Base-by-base conservation (phyloP, 1,139 yeast genomes). In the Scheffersomyces illinoinensis region DNA sequence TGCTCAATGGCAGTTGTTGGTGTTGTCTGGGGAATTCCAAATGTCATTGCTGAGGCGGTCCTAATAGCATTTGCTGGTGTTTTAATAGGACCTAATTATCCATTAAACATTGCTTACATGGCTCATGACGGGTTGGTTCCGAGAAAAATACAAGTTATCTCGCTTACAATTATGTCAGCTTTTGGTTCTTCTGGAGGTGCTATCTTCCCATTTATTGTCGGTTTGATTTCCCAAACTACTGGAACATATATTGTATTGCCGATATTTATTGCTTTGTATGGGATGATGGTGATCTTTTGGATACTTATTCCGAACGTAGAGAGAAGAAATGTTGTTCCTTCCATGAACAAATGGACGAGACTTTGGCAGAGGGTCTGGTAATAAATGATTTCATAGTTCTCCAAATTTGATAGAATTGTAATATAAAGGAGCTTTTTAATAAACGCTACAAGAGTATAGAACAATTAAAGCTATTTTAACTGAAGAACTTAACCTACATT, bases 151-250 rank as follows among this genome's bases (percentile, higher is more conserved):
- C 85, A 81, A 62, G 80, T 82, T 50, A 77, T 82, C 50, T 76
- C 86, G 0, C 66, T 85, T 57, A 84, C 87, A 0, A 76, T 85
- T 48, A 78, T 77, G 69, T 81, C 87, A 0, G 87, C 87, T 0
- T 83, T 84, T 68, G 88, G 88, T 0, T 78, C 85, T 5, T 77
- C 85, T 24, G 88, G 88, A 8, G 88, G 88, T 2, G 86, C 88
- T 3, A 64, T 83, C 5, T 76, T 84, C 61, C 88, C 88, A n/a
- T 85, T 85, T 61, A 55, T 84, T 19, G 81, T 82, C 47, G 88
- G 88, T 52, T 69, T 84, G 58, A 70, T 83, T 47, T 76, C 85
- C 20, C 81, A 84, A 64, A 71, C 64, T 55, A 71, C 69, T 1
- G 87, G 87, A 1, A 76, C 87, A 0, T 85, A 63, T 66, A 84